These are phyloP conservation scores for Aspergillus bombycis DNA, from an alignment of 2,329 filamentous ascomycete genomes.

Conservation along the genomic window DNA sequence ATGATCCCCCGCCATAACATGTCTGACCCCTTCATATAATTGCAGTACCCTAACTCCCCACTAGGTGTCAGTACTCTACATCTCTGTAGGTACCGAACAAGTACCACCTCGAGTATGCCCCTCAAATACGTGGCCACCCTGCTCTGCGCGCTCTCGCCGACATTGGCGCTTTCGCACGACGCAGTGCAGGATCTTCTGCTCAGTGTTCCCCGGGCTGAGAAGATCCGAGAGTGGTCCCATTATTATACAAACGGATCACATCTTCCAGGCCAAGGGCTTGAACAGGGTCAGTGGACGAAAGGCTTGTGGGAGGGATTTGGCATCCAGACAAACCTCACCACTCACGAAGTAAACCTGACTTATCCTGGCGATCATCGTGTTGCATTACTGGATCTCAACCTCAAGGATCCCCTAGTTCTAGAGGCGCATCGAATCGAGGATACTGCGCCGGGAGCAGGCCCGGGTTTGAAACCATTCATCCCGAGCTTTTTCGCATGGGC, in stretches of 20 bases:
- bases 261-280: neutral
- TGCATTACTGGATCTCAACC: neutral
- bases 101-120: too few relatives aligned
- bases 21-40: too few relatives aligned
- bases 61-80: too few relatives aligned
- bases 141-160: too few relatives aligned
- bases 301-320: neutral
- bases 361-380: neutral
- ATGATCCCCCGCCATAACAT: too few relatives aligned
- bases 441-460: neutral
- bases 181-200: neutral
- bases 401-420: neutral
- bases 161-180: too few relatives aligned
- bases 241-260: neutral
- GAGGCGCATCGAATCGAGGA: neutral
- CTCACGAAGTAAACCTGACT: neutral
- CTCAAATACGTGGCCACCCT: too few relatives aligned
- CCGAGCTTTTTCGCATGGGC: neutral
- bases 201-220: neutral
- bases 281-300: neutral
- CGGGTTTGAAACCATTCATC: neutral
- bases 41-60: fast-evolving
- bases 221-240: neutral
- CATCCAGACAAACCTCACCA: neutral
- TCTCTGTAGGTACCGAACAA: too few relatives aligned